Evolutionary conservation across 352 stramenopile genomes (phyloP), one percentile per base, ranked within the genome.

Genomic region (Stephanocyclus meneghinianus): DNA sequence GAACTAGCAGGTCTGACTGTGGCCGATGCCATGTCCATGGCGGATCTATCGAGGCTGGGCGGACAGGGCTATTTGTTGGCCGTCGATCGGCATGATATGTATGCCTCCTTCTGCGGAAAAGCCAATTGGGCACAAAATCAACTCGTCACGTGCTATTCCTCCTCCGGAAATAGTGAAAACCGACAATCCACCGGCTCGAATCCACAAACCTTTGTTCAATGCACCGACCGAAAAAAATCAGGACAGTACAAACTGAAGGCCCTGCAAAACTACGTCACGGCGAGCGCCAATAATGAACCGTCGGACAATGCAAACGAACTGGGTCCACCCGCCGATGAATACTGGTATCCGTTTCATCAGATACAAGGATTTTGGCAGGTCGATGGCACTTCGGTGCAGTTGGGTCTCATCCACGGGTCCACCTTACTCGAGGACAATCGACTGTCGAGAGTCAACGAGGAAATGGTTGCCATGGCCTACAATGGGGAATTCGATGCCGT

Each of bases 301-400:
- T 79, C 87, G 0, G 74, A 92, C 50, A 60, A 79, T 63, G 68
- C 53, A 6, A 69, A 80, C 35, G 21, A 59, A 45, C 62, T 92
- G 3, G 87, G 87, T 16, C 87, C 85, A 57, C 84, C 84, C 7
- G 62, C 29, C 5, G 76, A 84, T 55, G 59, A 61, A 26, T 76
- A 71, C 37, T 75, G 77, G 44, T 88, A 86, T 80, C 87, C 87
- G 10, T 87, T 92, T 60, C 88, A 88, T 71, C 81, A 87, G 72
- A 86, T 90, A 30, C 87, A 92, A 72, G 82, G 78, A 7, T 75
- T 91, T 35, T 92, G 87, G 85, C 87, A 92, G 74, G 83, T 92
- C 0, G 83, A 90, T 67, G 56, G 74, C 16, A 55, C 63, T 35
- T 81, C 82, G 1, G 82, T 85, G 8, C 76, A 78, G 10, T 63